Base-by-base conservation (phyloP, 139 green algal genomes). In the Tetradesmus obliquus region DNA sequence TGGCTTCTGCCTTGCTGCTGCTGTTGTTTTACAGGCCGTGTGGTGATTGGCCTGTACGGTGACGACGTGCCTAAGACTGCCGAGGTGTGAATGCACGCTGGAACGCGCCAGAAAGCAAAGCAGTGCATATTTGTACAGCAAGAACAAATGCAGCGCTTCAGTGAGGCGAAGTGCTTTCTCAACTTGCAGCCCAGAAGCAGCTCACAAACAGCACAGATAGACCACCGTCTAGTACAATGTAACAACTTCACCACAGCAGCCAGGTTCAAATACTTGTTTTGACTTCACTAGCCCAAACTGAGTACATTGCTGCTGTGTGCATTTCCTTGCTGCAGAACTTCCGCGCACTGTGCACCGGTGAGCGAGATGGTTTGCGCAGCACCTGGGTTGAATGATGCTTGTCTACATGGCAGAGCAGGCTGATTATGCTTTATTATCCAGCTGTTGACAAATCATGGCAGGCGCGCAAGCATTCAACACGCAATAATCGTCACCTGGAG, bases 1-100 rank as follows among this genome's bases (percentile, higher is more conserved):
- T 79, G 57, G 8, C 3, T n/a, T 9, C 19, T 17, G 7, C 12
- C 3, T 19, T 55, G 12, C 58, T 88, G 60, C 84, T 79, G 60
- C 85, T 55, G 15, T n/a, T 71, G 89, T 51, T 87, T 82, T 2
- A 89, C 94, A 32, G 96, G 96, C 6, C 94, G 96, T 24, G 90
- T 98, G 20, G 95, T 97, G 12, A 94, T 98, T 7, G 97, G 97
- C 15, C 93, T 98, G 55, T 98, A 96, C 89, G 95, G 92, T 32
- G 79, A 95, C 54, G 94, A 94, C 20, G 94, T 97, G 60, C 95
- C 96, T 45, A 97, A 96, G 81, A 97, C 95, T 19, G 94, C 87
- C 1, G 91, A 93, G 86, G 86, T 90, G 22, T 1, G 82, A 54
- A 54, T 82, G 76, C 76, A 55, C 2, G 66, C 15, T 10, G 66